These are phyloP conservation scores for Stenogyne calaminthoides DNA, from an alignment of 305 asterid genomes.

Conservation along the genomic window DNA sequence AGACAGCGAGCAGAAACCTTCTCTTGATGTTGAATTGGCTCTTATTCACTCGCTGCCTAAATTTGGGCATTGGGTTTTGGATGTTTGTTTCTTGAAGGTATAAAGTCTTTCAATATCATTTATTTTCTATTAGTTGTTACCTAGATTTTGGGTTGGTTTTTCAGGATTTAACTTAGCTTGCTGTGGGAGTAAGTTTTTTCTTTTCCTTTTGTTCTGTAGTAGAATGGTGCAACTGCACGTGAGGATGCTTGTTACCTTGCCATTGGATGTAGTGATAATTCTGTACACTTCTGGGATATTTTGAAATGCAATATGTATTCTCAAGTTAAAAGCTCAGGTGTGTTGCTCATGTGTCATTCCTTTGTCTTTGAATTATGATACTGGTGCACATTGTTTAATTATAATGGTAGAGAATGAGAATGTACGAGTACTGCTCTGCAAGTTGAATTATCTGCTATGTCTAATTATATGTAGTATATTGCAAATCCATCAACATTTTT, in stretches of 20 bases:
- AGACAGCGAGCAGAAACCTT: slow-evolving; percentile 20
- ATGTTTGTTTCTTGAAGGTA: slow-evolving; percentile 77
- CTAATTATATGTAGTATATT: neutral
- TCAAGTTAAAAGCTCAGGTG: slow-evolving; percentile 71
- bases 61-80: slow-evolving; percentile 85
- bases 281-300: slow-evolving; percentile 76
- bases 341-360: slow-evolving; percentile 1
- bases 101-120: neutral
- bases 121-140: neutral
- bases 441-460: slow-evolving; percentile 18
- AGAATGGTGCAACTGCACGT: slow-evolving; percentile 45
- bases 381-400: neutral
- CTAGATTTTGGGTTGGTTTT: neutral
- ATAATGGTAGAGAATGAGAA: slow-evolving; percentile 15
- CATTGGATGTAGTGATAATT: slow-evolving; percentile 84
- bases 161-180: neutral
- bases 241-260: slow-evolving; percentile 54
- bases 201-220: slow-evolving; percentile 23
- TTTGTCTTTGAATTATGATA: slow-evolving; percentile 1
- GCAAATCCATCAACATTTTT: neutral
- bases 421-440: slow-evolving; percentile 6
- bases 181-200: neutral
- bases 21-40: slow-evolving; percentile 37
- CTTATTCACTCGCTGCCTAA: slow-evolving; percentile 63
- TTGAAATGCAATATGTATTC: slow-evolving; percentile 42